Percentiles rank a stretch among this genome's conserved stretches.
Evolutionary conservation across 2,329 filamentous ascomycete species (phyloP).

Genomic region (Trichoderma semiorbis): DNA sequence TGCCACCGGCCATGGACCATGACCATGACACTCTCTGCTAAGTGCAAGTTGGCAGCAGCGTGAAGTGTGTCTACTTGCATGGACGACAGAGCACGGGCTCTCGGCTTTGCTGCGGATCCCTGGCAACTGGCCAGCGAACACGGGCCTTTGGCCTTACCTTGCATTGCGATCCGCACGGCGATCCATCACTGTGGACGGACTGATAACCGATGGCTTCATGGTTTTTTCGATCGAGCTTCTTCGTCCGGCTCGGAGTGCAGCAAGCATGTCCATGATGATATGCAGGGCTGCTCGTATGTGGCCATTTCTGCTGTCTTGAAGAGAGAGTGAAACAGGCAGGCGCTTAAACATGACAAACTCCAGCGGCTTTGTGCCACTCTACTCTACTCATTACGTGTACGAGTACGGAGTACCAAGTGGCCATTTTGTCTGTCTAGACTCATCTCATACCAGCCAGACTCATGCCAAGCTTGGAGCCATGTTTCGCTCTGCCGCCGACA

Average conservation of each 20-base stretch:
- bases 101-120: constrained; percentile 11
- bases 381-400: neutral
- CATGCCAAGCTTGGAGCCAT: neutral
- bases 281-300: neutral
- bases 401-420: neutral
- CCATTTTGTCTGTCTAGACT: neutral
- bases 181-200: constrained; percentile 2
- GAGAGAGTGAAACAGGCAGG: constrained; percentile 4
- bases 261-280: neutral
- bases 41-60: neutral
- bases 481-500: neutral
- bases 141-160: neutral
- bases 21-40: neutral
- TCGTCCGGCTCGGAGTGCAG: neutral
- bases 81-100: constrained; percentile 14
- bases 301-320: neutral
- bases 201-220: constrained; percentile 16
- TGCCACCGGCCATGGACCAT: neutral
- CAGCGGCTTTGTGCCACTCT: neutral
- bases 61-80: constrained; percentile 16
- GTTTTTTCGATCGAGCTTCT: neutral
- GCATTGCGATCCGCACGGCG: constrained; percentile 17
- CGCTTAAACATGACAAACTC: neutral
- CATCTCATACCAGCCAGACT: neutral
- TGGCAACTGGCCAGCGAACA: neutral